phyloP scores from a whole-genome alignment of 768 basidiomycete species.

The Tulasnella calospora region DNA sequence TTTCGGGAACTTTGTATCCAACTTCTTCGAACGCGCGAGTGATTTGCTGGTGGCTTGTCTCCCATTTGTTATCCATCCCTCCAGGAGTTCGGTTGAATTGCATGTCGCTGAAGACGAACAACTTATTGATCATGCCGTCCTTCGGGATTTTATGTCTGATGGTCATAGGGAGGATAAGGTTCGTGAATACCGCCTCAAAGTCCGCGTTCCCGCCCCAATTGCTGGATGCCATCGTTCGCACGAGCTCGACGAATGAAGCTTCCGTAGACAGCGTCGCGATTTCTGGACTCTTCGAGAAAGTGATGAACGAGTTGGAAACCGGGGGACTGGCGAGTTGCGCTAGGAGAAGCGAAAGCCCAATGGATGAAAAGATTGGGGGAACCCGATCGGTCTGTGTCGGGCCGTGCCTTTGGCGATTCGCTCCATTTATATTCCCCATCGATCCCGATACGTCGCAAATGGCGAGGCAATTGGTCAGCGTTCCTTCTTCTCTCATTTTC shows the following conservation, averaged over 20 bases:
- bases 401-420: background rate
- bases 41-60: slow-evolving; percentile 59
- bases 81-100: slow-evolving; percentile 73
- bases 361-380: slow-evolving; percentile 54
- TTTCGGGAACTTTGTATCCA: slow-evolving; percentile 67
- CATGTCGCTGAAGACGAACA: slow-evolving; percentile 77
- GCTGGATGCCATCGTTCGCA: slow-evolving; percentile 38
- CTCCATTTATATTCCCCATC: slow-evolving; percentile 47
- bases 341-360: slow-evolving; percentile 63
- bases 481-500: slow-evolving; percentile 49
- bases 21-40: slow-evolving; percentile 51
- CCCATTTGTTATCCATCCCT: slow-evolving; percentile 41
- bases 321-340: slow-evolving; percentile 59
- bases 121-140: slow-evolving; percentile 71
- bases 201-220: slow-evolving; percentile 59
- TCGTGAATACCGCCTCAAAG: slow-evolving; percentile 55
- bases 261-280: slow-evolving; percentile 48
- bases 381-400: background rate
- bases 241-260: slow-evolving; percentile 37
- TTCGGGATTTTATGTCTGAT: slow-evolving; percentile 50
- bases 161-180: slow-evolving; percentile 60
- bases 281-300: slow-evolving; percentile 53
- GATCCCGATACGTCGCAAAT: slow-evolving; percentile 72
- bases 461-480: slow-evolving; percentile 58
- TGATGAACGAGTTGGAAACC: slow-evolving; percentile 62